Percentiles rank a stretch among this genome's conserved stretches.
These are phyloP conservation scores for Pulveroboletus sp. DNA, from an alignment of 768 basidiomycete genomes.

Conservation along the genomic window DNA sequence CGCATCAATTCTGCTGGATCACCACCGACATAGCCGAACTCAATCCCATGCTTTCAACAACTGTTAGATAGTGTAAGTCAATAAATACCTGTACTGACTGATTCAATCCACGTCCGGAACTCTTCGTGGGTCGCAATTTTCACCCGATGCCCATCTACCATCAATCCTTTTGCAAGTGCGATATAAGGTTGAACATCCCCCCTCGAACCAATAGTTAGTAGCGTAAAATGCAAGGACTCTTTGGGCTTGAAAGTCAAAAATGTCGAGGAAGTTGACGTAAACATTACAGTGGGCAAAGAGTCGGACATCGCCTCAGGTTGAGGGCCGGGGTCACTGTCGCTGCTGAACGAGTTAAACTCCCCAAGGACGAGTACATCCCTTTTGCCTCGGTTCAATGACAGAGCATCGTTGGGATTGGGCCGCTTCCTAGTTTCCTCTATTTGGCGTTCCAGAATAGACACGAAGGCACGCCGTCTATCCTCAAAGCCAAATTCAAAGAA, in stretches of 20 bases:
- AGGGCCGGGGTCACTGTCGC: slow-evolving; percentile 40
- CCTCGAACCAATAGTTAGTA: slow-evolving; percentile 92
- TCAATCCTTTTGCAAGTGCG: slow-evolving; percentile 85
- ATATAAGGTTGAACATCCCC: slow-evolving; percentile 99
- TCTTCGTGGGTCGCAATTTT: slow-evolving; percentile 95
- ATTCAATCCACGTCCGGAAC: slow-evolving; percentile 92
- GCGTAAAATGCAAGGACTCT: slow-evolving; percentile 82
- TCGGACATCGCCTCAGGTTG: slow-evolving; percentile 57
- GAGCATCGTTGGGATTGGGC: slow-evolving; percentile 40
- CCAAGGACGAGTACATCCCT: slow-evolving; percentile 78
- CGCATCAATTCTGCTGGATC: slow-evolving; percentile 98
- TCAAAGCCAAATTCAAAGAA: slow-evolving; percentile 91
- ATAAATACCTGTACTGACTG: slow-evolving; percentile 48
- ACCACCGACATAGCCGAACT: slow-evolving; percentile 90
- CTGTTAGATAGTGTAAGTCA: slow-evolving; percentile 3
- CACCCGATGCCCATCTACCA: slow-evolving; percentile 83
- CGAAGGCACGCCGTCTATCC: slow-evolving; percentile 76
- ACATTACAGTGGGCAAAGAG: slow-evolving; percentile 87
- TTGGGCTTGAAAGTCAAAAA: slow-evolving; percentile 95
- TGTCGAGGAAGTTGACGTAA: slow-evolving; percentile 91
- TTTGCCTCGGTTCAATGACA: slow-evolving; percentile 46
- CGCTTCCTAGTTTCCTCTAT: slow-evolving; percentile 66
- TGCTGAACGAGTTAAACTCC: slow-evolving; percentile 49
- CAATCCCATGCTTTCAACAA: slow-evolving; percentile 78
- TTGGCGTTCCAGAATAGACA: slow-evolving; percentile 69